These are phyloP conservation scores for Cephalotrichum gorgonifer DNA, from an alignment of 2,329 filamentous ascomycete genomes.

Conservation along the genomic window DNA sequence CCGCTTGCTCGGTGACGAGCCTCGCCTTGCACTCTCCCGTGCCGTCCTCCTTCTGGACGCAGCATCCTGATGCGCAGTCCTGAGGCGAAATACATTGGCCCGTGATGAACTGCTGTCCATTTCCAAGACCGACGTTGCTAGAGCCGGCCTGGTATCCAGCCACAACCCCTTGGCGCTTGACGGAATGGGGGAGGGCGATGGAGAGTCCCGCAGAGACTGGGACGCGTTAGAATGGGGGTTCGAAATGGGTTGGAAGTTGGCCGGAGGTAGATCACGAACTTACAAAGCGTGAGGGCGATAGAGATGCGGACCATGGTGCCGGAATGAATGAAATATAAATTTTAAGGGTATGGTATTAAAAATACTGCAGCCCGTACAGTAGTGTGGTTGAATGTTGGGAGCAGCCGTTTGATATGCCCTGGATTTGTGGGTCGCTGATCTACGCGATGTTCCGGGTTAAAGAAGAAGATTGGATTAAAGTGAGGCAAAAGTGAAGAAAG, in stretches of 20 bases:
- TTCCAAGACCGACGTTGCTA: conserved; percentile 14
- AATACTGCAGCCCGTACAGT: no score
- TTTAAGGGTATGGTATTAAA: no score
- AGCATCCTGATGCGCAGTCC: conserved; percentile 20
- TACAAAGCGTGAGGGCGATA: no score
- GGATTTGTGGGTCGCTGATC: no score
- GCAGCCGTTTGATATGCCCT: no score
- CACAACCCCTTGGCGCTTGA: conserved; percentile 1
- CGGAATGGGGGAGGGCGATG: neutral
- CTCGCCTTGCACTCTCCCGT: conserved; percentile 2
- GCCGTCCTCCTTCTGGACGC: conserved; percentile 12
- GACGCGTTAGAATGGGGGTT: neutral
- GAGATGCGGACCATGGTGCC: no score
- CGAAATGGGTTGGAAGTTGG: neutral
- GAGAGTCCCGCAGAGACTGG: neutral
- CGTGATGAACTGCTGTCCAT: conserved; percentile 17
- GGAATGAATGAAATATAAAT: no score
- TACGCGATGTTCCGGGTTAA: no score
- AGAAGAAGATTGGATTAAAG: no score
- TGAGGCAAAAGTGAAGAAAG: no score
- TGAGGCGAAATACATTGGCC: conserved; percentile 13
- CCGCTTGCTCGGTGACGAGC: neutral
- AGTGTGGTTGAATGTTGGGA: no score
- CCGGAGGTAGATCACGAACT: no score
- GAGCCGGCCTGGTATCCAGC: conserved; percentile 10